Evolutionary conservation across 169 alveolate genomes (phyloP).

Genomic region (Plasmodium reichenowi): DNA sequence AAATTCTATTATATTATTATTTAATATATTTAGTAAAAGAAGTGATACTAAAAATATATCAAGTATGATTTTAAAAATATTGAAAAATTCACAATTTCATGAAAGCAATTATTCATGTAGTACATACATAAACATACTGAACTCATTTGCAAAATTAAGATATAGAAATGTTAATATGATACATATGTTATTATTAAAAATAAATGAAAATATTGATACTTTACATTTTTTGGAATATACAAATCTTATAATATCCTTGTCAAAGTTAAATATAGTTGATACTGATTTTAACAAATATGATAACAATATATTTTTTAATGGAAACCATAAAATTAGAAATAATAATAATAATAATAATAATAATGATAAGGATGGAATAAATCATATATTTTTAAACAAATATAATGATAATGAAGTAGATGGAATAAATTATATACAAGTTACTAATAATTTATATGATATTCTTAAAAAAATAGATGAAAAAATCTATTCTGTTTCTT

Average conservation of each 20-base stretch:
- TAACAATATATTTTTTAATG: slow-evolving; percentile 10
- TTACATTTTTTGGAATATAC: slow-evolving; percentile 48
- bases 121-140: slow-evolving; percentile 43
- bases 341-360: background rate
- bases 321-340: background rate
- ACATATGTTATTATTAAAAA: slow-evolving; percentile 28
- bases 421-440: background rate
- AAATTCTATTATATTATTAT: slow-evolving; percentile 12
- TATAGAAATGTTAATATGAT: slow-evolving; percentile 46
- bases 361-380: background rate
- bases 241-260: slow-evolving; percentile 51
- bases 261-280: slow-evolving; percentile 51
- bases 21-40: slow-evolving; percentile 60
- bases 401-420: slow-evolving; percentile 7
- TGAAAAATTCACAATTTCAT: slow-evolving; percentile 12
- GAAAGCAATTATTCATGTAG: slow-evolving; percentile 2
- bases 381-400: slow-evolving; percentile 25
- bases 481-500: slow-evolving; percentile 5
- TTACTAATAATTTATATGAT: slow-evolving; percentile 8
- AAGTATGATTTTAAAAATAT: slow-evolving; percentile 30
- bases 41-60: slow-evolving; percentile 32
- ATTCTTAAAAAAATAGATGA: slow-evolving; percentile 49
- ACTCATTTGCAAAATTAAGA: slow-evolving; percentile 63
- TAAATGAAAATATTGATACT: slow-evolving; percentile 20
- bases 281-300: slow-evolving; percentile 20